Base-by-base conservation (phyloP, 768 basidiomycete species). In the Lentinus brumalis region DNA sequence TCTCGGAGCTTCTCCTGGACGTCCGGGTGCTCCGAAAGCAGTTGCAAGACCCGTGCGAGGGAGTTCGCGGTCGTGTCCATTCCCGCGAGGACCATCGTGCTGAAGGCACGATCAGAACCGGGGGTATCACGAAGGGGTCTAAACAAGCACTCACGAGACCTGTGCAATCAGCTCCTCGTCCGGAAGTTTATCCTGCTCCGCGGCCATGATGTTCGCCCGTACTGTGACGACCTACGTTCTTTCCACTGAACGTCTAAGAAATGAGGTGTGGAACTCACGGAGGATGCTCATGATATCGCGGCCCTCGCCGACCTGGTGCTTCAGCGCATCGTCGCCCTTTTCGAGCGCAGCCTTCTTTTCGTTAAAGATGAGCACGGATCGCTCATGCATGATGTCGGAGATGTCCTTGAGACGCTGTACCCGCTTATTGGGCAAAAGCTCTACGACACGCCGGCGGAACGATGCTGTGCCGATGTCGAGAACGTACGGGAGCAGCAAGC, bases 251-350 rank as follows among this genome's bases (percentile, higher is more conserved):
- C 32, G 15, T 10, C 29, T 4, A 50, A 6, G 32, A 38, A 8
- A 45, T 5, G 21, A 57, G 3, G 26, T 14, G 5, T 14, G 29
- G 1, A 9, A 53, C 69, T 62, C 53, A 72, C 71, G 55, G 5
- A 72, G 61, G 47, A 71, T 69, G 58, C 70, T 72, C 62, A 72
- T 66, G 46, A 74, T 68, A 51, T 74, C 72, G 18, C 68, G 68
- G 15, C 72, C 71, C 59, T 70, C 68, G 14, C 67, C 67, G 16
- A 70, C 56, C 53, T 69, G 66, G 18, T 67, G 53, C 50, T 66
- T 53, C 4, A 67, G 59, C 4, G 67, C 63, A 16, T 66, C 68
- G 52, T 61, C 59, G 11, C 56, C 59, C 4, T 50, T 45, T 46
- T 40, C 59, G 3, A 60, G 55, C 14, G 55, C 52, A 26, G 18